Percentiles rank a stretch among this genome's conserved stretches.
Conservation (phyloP, 805 yeast genomes). For the Debaryomyces hansenii region DNA sequence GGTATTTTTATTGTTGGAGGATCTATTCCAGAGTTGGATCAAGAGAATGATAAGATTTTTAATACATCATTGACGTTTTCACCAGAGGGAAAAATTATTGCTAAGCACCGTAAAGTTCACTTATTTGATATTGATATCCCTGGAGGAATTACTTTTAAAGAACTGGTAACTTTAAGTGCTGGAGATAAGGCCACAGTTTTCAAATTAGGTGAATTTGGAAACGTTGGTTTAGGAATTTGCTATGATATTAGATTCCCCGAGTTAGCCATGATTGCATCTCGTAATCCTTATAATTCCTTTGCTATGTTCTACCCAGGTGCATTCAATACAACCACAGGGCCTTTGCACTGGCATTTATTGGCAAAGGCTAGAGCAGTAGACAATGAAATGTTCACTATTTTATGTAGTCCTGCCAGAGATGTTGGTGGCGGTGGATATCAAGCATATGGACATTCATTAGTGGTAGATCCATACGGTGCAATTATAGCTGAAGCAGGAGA, state of each 20-base stretch:
- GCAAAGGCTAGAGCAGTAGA: slow-evolving; percentile 76
- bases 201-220: slow-evolving; percentile 61
- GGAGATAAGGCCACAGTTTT: slow-evolving; percentile 83
- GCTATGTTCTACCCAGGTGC: slow-evolving; percentile 85
- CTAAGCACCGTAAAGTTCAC: slow-evolving; percentile 83
- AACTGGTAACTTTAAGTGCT: slow-evolving; percentile 69
- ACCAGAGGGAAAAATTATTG: slow-evolving; percentile 73
- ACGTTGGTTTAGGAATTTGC: slow-evolving; percentile 83
- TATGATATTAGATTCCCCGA: slow-evolving; percentile 83
- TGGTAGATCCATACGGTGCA: slow-evolving; percentile 43
- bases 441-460: slow-evolving; percentile 47
- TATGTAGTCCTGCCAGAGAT: slow-evolving; percentile 90
- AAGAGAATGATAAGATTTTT: slow-evolving; percentile 50
- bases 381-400: slow-evolving; percentile 67
- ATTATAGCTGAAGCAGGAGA: slow-evolving; percentile 47
- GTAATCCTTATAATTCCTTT: slow-evolving; percentile 58
- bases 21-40: slow-evolving; percentile 78
- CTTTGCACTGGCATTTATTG: slow-evolving; percentile 76
- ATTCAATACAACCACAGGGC: slow-evolving; percentile 82
- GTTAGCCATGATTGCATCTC: slow-evolving; percentile 66
- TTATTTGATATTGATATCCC: slow-evolving; percentile 89
- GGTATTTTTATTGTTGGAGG: slow-evolving; percentile 80
- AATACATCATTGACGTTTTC: slow-evolving; percentile 81
- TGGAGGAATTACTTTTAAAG: slow-evolving; percentile 84
- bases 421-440: slow-evolving; percentile 45